A percentile compares a stretch with the other conserved stretches of the same genome.
Evolutionary conservation across 2,329 filamentous ascomycete species (phyloP).

Genomic region (Paracorniculantispora psalliotae): DNA sequence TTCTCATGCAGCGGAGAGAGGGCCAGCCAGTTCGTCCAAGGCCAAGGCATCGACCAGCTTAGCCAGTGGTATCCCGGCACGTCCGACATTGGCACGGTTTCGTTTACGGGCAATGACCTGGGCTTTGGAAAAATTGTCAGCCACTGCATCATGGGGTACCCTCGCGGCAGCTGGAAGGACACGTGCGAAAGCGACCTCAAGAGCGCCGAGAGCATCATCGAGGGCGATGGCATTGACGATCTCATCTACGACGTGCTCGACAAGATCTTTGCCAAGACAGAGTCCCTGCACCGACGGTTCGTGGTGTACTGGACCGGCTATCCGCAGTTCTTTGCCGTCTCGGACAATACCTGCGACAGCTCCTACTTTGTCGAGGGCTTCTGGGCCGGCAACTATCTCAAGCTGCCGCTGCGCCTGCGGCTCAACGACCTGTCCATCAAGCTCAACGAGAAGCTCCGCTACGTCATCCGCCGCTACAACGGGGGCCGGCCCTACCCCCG

Average conservation of each 20-base stretch:
- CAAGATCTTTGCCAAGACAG: background rate
- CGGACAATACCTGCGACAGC: background rate
- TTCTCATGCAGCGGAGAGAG: no score
- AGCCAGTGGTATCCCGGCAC: no score
- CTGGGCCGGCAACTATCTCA: background rate
- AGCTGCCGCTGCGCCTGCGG: background rate
- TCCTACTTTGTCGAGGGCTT: background rate
- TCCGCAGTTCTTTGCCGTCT: background rate
- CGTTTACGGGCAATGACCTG: no score
- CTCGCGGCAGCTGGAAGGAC: no score
- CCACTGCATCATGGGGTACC: no score
- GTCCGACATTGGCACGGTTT: no score
- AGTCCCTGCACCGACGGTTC: background rate
- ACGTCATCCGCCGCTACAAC: background rate
- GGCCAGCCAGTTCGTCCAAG: no score
- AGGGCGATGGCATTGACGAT: no score
- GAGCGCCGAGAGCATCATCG: no score
- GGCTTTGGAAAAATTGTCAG: no score
- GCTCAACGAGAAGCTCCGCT: background rate
- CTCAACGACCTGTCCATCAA: background rate
- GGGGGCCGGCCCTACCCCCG: background rate
- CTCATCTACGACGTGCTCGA: slow-evolving; percentile 2
- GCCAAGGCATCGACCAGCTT: no score
- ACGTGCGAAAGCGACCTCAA: no score
- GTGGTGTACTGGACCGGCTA: slow-evolving; percentile 2